phyloP scores from a whole-genome alignment of 2,329 filamentous ascomycete species.

The Herpotrichia juniperi region DNA sequence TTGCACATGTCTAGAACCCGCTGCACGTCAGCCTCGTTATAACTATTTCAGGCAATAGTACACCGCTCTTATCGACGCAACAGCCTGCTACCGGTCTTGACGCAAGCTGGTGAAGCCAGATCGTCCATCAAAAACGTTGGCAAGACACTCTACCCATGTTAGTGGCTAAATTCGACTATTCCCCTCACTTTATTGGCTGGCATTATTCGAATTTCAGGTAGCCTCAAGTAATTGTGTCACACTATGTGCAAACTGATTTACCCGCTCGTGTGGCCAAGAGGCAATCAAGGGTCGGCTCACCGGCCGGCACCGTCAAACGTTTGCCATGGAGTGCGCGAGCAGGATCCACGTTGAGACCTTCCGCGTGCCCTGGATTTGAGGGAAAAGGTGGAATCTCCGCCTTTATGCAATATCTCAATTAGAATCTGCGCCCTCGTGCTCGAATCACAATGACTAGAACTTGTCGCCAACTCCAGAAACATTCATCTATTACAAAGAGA shows the following conservation, averaged over 20 bases:
- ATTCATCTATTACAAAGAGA: background rate
- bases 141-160: background rate
- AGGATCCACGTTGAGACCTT: slow-evolving; percentile 4
- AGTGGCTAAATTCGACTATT: background rate
- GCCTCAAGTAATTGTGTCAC: background rate
- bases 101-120: background rate
- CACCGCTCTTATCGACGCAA: background rate
- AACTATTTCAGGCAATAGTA: background rate
- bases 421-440: background rate
- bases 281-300: slow-evolving; percentile 12
- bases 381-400: slow-evolving; percentile 4
- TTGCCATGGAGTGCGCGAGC: background rate
- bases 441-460: background rate
- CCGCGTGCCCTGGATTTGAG: slow-evolving; percentile 8
- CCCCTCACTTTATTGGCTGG: slow-evolving; percentile 6
- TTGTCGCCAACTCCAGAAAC: slow-evolving; percentile 1
- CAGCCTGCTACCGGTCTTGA: background rate
- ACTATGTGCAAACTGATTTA: slow-evolving; percentile 7
- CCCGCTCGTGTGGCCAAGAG: slow-evolving; percentile 5
- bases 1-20: background rate
- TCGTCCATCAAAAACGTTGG: background rate
- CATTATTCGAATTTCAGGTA: background rate
- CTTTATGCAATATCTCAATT: slow-evolving; percentile 1
- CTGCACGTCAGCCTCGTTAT: slow-evolving; percentile 1
- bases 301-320: no score